phyloP scores from a whole-genome alignment of 106 monocot genomes.

The Platanthera guangdongensis region DNA sequence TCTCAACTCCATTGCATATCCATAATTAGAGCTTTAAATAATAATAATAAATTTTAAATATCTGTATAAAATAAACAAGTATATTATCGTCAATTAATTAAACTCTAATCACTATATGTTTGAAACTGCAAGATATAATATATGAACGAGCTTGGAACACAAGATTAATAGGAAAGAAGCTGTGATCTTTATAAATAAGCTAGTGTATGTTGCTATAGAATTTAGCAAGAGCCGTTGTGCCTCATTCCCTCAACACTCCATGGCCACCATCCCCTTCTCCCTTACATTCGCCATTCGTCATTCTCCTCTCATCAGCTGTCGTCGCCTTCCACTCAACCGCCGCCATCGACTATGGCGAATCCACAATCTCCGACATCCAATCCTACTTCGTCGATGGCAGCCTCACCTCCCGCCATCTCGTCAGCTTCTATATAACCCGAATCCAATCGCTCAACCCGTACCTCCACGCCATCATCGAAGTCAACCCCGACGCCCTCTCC shows the following conservation, averaged over 20 bases:
- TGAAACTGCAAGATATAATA: too few species aligned
- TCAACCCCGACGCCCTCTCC: constrained; percentile 39
- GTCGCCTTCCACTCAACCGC: background rate
- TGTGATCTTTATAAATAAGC: too few species aligned
- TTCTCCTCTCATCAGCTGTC: background rate
- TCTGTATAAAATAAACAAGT: too few species aligned
- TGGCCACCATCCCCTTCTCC: background rate
- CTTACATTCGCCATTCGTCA: background rate
- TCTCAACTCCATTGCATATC: too few species aligned
- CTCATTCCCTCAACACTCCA: background rate
- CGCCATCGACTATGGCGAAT: constrained; percentile 21
- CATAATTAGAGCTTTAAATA: too few species aligned
- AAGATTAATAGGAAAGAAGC: too few species aligned
- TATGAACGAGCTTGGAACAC: too few species aligned
- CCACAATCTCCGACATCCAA: constrained; percentile 44
- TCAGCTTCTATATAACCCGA: constrained; percentile 23
- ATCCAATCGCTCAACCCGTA: constrained; percentile 26
- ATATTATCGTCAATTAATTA: too few species aligned
- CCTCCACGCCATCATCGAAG: constrained; percentile 48
- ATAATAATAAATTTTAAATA: too few species aligned
- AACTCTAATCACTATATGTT: too few species aligned
- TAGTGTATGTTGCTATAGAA: too few species aligned
- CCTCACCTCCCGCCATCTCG: constrained; percentile 37
- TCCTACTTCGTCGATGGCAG: constrained; percentile 23
- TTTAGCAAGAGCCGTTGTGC: too few species aligned